Conservation (phyloP, 2,329 filamentous ascomycete species). For the Diaporthe sp. region DNA sequence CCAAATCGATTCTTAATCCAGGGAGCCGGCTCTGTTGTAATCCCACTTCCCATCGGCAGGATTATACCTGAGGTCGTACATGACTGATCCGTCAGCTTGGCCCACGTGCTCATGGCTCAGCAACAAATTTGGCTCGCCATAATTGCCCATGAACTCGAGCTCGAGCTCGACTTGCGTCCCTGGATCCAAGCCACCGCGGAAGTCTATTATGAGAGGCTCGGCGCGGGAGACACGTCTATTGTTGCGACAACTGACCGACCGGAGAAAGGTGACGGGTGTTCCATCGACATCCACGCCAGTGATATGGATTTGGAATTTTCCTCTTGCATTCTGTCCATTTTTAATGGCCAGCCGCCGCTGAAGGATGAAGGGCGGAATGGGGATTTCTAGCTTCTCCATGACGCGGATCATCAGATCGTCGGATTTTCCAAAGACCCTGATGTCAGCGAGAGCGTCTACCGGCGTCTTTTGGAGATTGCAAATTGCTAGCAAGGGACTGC, state of each 20-base stretch:
- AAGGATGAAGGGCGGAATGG: conserved; percentile 56
- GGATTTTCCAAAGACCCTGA: conserved; percentile 53
- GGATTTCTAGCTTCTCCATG: conserved; percentile 54
- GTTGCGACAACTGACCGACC: conserved; percentile 54
- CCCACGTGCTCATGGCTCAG: conserved; percentile 42
- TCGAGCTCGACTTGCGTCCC: conserved; percentile 52
- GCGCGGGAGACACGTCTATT: conserved; percentile 51
- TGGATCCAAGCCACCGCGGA: conserved; percentile 48
- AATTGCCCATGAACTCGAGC: conserved; percentile 63
- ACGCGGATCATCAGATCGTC: conserved; percentile 57
- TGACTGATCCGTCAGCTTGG: conserved; percentile 27
- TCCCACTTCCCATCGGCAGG: neutral
- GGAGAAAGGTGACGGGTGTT: conserved; percentile 56
- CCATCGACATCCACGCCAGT: conserved; percentile 56
- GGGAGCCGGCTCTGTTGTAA: neutral
- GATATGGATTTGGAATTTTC: conserved; percentile 48
- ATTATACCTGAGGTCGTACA: conserved; percentile 6
- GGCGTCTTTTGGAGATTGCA: conserved; percentile 62
- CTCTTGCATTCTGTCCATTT: conserved; percentile 42
- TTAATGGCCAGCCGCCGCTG: conserved; percentile 50
- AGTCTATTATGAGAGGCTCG: conserved; percentile 55
- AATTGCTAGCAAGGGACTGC: conserved; percentile 53
- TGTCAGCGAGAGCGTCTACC: conserved; percentile 50
- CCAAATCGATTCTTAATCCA: neutral
- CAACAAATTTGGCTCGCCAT: conserved; percentile 57